These are phyloP conservation scores for Podospora appendiculata DNA, from an alignment of 495 filamentous ascomycete species.

Conservation along the genomic window DNA sequence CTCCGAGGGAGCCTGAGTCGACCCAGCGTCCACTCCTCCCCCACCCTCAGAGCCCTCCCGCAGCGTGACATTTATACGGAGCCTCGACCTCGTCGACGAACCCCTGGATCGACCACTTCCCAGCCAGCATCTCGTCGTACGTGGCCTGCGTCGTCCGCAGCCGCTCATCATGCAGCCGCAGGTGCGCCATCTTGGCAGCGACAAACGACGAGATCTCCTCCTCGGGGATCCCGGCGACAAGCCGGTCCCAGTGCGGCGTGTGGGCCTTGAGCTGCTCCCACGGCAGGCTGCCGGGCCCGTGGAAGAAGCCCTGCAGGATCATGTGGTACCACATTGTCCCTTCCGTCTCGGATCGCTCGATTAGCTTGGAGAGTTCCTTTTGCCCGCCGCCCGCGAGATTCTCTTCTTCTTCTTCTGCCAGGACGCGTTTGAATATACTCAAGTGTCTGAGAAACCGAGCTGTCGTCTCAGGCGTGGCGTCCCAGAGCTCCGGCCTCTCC, in stretches of 20 bases:
- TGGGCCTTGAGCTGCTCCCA: neutral
- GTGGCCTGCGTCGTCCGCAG: conserved; percentile 77
- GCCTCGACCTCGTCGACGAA: neutral
- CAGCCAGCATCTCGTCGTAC: conserved; percentile 28
- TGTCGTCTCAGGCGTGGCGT: neutral
- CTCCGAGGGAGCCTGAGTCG: no score
- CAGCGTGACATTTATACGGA: neutral
- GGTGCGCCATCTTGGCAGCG: neutral
- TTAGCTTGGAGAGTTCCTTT: neutral
- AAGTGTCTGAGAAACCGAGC: neutral
- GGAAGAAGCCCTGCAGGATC: neutral
- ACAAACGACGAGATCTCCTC: neutral
- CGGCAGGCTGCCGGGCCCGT: neutral
- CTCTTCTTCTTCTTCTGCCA: neutral
- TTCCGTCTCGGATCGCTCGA: neutral
- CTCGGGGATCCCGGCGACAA: neutral
- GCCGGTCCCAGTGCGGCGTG: neutral
- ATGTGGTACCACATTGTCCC: neutral
- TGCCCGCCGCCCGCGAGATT: neutral
- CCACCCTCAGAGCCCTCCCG: neutral
- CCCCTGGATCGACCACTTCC: conserved; percentile 70
- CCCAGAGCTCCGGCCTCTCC: neutral
- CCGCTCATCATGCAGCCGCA: neutral
- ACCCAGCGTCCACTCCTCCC: no score
- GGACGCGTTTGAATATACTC: neutral